These are phyloP conservation scores for Corynespora cassiicola DNA, from an alignment of 2,329 filamentous ascomycete species.

Conservation along the genomic window DNA sequence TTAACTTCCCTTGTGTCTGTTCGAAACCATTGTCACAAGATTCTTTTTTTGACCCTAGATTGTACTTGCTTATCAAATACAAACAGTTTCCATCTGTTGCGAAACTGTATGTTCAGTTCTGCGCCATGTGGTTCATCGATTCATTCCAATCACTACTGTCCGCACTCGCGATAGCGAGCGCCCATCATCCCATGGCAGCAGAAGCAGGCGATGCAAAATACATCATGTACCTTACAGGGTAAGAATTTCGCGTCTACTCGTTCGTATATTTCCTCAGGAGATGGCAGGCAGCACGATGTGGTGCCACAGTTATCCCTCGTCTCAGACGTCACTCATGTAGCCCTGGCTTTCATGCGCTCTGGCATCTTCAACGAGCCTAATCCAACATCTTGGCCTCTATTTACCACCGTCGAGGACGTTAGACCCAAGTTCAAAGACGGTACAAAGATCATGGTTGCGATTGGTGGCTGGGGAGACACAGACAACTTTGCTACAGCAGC, in stretches of 20 bases:
- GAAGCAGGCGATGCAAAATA: slow-evolving; percentile 6
- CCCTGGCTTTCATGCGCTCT: slow-evolving; percentile 39
- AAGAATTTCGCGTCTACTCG: background rate
- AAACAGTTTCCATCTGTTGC: no score
- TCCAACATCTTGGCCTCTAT: slow-evolving; percentile 30
- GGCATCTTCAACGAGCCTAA: slow-evolving; percentile 31
- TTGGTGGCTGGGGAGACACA: slow-evolving; percentile 77
- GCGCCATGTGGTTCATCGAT: no score
- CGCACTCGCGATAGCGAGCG: no score
- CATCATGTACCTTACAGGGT: slow-evolving; percentile 26
- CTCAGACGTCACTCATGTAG: slow-evolving; percentile 31
- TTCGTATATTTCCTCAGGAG: slow-evolving; percentile 1
- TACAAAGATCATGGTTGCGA: slow-evolving; percentile 71
- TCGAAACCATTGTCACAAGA: no score
- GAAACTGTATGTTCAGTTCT: no score
- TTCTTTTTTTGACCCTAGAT: no score
- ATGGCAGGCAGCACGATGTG: slow-evolving; percentile 32
- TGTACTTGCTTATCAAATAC: no score
- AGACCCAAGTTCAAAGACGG: slow-evolving; percentile 55
- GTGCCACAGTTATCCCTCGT: slow-evolving; percentile 26
- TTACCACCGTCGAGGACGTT: slow-evolving; percentile 29
- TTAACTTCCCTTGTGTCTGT: no score
- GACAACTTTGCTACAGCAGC: slow-evolving; percentile 67
- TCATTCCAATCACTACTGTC: no score
- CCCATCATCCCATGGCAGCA: no score